Conservation (phyloP, 345 rosid genomes). For the Hevea brasiliensis region DNA sequence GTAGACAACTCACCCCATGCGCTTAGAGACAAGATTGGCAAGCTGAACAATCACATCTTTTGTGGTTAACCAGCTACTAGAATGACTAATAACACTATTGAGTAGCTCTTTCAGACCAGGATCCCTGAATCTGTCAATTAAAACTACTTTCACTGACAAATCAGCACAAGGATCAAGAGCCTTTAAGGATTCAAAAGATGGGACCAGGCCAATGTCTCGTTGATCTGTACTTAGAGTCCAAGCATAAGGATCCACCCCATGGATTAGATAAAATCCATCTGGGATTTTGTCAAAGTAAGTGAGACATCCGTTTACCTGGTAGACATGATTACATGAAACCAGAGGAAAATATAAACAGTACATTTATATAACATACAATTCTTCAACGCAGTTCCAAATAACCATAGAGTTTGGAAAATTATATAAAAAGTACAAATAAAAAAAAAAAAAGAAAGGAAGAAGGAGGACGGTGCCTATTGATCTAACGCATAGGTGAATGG, state of each 20-base stretch:
- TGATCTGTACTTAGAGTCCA: conserved; percentile 31
- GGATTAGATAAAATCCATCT: conserved; percentile 30
- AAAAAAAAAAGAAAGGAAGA: no score
- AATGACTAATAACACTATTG: conserved; percentile 17
- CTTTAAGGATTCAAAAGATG: conserved; percentile 22
- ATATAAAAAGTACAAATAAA: no score
- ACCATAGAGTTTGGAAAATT: no score
- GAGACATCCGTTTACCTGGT: conserved; percentile 31
- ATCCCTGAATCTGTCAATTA: conserved; percentile 28
- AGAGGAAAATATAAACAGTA: background rate
- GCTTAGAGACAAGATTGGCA: conserved; percentile 24
- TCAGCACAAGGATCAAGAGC: conserved; percentile 20
- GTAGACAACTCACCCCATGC: conserved; percentile 26
- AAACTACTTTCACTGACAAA: conserved; percentile 22
- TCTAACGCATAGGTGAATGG: no score
- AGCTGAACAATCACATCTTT: conserved; percentile 20
- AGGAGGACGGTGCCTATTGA: no score
- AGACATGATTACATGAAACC: background rate
- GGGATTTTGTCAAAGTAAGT: conserved; percentile 27
- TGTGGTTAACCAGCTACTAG: conserved; percentile 8
- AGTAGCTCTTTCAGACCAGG: conserved; percentile 19
- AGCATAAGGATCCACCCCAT: conserved; percentile 33
- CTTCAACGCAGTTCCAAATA: no score
- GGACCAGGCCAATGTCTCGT: conserved; percentile 12
- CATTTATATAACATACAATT: no score